Conservation (phyloP, 345 rosid species). For the Moricandia arvensis region DNA sequence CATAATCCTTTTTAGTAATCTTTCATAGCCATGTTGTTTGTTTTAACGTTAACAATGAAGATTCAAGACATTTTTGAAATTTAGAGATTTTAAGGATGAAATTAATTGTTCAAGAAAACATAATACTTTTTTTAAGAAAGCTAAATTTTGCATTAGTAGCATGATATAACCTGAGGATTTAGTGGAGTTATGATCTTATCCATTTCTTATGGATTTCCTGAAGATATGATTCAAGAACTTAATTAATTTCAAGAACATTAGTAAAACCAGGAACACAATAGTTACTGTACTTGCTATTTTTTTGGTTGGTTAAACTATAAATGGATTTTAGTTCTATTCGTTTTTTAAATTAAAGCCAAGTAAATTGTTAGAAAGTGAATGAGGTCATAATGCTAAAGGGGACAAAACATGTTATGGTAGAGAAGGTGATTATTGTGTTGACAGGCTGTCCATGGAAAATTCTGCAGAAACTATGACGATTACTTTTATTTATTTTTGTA, state of each 20-base stretch:
- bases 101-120: no score
- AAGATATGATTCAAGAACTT: not conserved
- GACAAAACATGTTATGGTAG: conserved; percentile 45
- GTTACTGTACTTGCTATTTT: not conserved
- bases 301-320: not conserved
- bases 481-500: conserved; percentile 8
- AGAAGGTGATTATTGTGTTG: conserved; percentile 38
- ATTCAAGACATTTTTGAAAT: no score
- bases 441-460: conserved; percentile 39
- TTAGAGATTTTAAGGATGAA: no score
- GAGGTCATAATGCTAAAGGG: conserved; percentile 42
- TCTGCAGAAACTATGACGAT: conserved; percentile 41
- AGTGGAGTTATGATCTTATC: not conserved
- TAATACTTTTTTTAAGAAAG: no score
- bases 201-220: not conserved
- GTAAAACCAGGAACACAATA: conserved; percentile 4
- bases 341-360: conserved; percentile 32
- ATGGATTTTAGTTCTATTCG: conserved; percentile 6
- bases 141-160: not conserved
- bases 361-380: conserved; percentile 28
- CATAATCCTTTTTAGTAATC: not conserved
- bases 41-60: no score
- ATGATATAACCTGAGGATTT: not conserved
- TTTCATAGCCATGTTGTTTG: no score
- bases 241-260: not conserved